phyloP scores from a whole-genome alignment of 106 monocot genomes.

The Platanthera zijinensis region DNA sequence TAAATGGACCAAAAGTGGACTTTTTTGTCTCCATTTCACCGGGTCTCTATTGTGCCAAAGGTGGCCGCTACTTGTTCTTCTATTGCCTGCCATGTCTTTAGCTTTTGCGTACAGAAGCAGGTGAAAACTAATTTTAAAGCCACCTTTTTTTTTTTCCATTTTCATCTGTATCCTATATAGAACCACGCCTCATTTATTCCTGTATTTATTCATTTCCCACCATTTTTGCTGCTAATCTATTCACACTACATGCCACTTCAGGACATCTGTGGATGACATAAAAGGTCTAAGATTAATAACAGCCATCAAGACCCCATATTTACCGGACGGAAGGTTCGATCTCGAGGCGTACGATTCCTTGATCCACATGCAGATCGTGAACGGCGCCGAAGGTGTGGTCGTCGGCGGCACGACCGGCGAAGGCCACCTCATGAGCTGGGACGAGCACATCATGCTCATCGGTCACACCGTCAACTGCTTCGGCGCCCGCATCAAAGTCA shows the following conservation, averaged over 20 bases:
- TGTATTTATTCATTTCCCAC: not conserved
- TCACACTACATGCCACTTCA: conserved; percentile 6
- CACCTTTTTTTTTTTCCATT: too few species aligned
- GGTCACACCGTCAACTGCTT: conserved; percentile 92
- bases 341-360: conserved; percentile 77
- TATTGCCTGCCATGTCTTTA: too few species aligned
- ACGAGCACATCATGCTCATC: conserved; percentile 97
- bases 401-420: conserved; percentile 94
- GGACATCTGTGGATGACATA: conserved; percentile 73
- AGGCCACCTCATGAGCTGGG: conserved; percentile 99
- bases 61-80: too few species aligned
- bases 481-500: conserved; percentile 68
- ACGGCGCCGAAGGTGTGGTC: conserved; percentile 80
- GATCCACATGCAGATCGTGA: conserved; percentile 64
- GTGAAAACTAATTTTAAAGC: too few species aligned
- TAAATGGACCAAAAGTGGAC: too few species aligned
- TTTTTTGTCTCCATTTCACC: too few species aligned
- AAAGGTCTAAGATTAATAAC: conserved; percentile 76
- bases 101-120: too few species aligned
- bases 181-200: not conserved
- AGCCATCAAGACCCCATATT: conserved; percentile 86
- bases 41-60: too few species aligned
- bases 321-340: conserved; percentile 91
- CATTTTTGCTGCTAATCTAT: not conserved
- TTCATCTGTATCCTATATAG: too few species aligned